Base-by-base conservation (phyloP, 305 asterid genomes). In the Fraxinus sp. region DNA sequence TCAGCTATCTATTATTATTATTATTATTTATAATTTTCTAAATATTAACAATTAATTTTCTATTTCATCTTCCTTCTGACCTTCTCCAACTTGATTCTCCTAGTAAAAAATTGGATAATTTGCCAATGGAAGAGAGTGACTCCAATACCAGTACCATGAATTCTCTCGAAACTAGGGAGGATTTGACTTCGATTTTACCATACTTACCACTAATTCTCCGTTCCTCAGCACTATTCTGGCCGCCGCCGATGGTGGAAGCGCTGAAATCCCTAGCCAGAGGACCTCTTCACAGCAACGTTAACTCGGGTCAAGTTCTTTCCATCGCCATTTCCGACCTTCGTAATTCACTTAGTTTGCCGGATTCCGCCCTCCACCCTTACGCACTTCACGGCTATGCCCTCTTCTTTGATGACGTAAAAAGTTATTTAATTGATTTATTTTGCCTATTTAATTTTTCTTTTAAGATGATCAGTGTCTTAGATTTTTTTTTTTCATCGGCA, bases 221-320 rank as follows among this genome's bases (percentile, higher is more conserved):
- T 16, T 90, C 94, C 10, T 90, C 94, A 35, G 86, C 92, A 78
- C 86, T 91, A 39, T 90, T 84, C 83, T 91, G 94, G 97, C 95
- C 94, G 43, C 86, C 91, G 77, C 41, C 86, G 79, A 89, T 89
- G 81, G 79, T 89, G 46, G 95, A 89, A 85, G 91, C 90, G 33
- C 91, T 93, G 74, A 85, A 87, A 78, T 82, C 89, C 39, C 91
- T 95, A 7, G 86, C 93, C 77, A 77, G 73, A 3, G 95, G 98
- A 13, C 97, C 96, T 1, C 78, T 26, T 43, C 88, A 87, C 85
- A 95, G 98, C 89, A 87, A 93, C 46, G 94, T 93, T 75, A 77
- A 84, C 83, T 88, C 97, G 20, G 98, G 98, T n/a, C 86, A 89
- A 52, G 83, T 88, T 59, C 91, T 95, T 46, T 89, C 90, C 78